Percentiles rank a stretch among this genome's conserved stretches.
Evolutionary conservation across 306 rosid species (phyloP).

Genomic region (Quillaja saponaria): DNA sequence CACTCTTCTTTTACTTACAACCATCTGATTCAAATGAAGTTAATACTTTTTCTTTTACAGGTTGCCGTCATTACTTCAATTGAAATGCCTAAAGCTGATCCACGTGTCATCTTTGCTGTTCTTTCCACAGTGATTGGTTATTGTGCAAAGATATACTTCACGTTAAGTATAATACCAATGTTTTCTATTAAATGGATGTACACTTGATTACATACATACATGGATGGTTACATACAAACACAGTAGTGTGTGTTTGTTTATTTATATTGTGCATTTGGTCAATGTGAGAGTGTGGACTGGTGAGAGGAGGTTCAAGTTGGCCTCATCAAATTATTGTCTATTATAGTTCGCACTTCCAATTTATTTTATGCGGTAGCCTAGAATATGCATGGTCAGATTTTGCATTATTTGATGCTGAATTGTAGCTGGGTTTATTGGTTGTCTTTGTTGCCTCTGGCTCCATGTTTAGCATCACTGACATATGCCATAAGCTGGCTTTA

Average conservation of each 20-base stretch:
- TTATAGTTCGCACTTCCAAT: not conserved
- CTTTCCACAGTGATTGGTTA: constrained; percentile 86
- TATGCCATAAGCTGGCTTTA: constrained; percentile 4
- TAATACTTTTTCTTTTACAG: constrained; percentile 42
- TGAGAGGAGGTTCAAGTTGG: not conserved
- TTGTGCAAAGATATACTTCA: constrained; percentile 87
- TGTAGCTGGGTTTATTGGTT: constrained; percentile 8
- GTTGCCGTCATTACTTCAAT: constrained; percentile 83
- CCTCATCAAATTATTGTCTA: not conserved
- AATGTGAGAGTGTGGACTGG: no score
- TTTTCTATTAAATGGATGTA: not conserved
- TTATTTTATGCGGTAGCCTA: not conserved
- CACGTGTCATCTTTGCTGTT: constrained; percentile 79
- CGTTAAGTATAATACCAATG: constrained; percentile 49
- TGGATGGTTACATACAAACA: no score
- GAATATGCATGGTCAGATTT: no score
- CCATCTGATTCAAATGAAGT: constrained; percentile 30
- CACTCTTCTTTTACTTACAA: constrained; percentile 14
- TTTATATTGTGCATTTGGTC: no score
- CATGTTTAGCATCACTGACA: not conserved
- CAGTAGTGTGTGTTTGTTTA: no score
- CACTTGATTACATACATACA: no score
- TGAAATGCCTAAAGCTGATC: constrained; percentile 83
- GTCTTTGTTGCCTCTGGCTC: constrained; percentile 14
- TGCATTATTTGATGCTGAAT: not conserved